A percentile compares a stretch with the other conserved stretches of the same genome.
phyloP scores from a whole-genome alignment of 257 asterid genomes.

The Perilla frutescens region DNA sequence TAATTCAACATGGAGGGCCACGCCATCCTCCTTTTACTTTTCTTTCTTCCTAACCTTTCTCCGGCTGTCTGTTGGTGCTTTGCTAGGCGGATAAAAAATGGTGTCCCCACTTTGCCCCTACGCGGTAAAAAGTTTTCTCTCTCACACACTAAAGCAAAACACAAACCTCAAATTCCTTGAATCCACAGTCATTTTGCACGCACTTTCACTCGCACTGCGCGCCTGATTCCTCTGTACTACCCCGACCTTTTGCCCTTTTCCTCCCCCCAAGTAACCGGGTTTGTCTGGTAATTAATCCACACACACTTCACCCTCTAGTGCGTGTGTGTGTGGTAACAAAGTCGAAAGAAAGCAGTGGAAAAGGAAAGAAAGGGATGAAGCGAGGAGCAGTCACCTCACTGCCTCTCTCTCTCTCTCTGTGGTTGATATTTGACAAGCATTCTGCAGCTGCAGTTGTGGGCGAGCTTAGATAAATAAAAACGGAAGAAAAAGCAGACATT shows the following conservation, averaged over 20 bases:
- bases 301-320: slow-evolving; percentile 18
- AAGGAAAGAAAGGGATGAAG: slow-evolving; percentile 41
- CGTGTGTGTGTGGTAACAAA: slow-evolving; percentile 33
- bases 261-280: slow-evolving; percentile 52
- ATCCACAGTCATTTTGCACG: slow-evolving; percentile 37
- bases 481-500: background rate
- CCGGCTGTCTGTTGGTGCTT: slow-evolving; percentile 56
- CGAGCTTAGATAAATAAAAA: slow-evolving; percentile 31
- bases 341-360: slow-evolving; percentile 20
- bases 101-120: slow-evolving; percentile 55
- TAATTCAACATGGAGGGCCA: slow-evolving; percentile 34
- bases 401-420: slow-evolving; percentile 19
- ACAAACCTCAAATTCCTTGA: slow-evolving; percentile 38
- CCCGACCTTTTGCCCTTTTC: slow-evolving; percentile 37
- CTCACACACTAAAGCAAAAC: background rate
- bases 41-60: slow-evolving; percentile 42
- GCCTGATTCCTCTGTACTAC: slow-evolving; percentile 25
- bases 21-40: slow-evolving; percentile 32
- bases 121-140: background rate
- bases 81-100: slow-evolving; percentile 45
- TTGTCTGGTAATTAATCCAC: slow-evolving; percentile 25
- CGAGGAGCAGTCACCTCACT: slow-evolving; percentile 41
- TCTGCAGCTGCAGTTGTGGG: slow-evolving; percentile 35
- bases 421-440: slow-evolving; percentile 46
- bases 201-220: slow-evolving; percentile 42